phyloP scores from a whole-genome alignment of 1,139 yeast species.

The Saccharomyces hybrid region DNA sequence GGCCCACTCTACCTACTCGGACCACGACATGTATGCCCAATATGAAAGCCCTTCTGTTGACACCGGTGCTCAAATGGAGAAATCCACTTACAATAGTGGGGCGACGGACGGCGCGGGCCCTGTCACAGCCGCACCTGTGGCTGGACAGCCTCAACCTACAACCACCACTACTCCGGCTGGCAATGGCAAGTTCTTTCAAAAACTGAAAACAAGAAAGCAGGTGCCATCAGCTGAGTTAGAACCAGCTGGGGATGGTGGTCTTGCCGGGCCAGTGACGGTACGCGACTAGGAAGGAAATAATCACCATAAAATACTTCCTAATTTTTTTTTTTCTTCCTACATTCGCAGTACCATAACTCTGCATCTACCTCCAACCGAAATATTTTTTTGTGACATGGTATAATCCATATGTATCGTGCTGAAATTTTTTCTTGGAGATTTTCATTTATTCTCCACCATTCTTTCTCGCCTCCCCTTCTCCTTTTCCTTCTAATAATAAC shows the following conservation, averaged over 20 bases:
- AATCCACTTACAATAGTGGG: slow-evolving; percentile 1
- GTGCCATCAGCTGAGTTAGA: background rate
- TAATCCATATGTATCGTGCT: background rate
- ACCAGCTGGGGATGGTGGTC: background rate
- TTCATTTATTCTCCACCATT: background rate
- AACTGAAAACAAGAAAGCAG: background rate
- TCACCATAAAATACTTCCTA: background rate
- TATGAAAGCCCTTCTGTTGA: slow-evolving; percentile 5
- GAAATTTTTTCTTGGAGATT: background rate
- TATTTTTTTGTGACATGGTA: background rate
- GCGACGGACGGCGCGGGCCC: slow-evolving; percentile 2
- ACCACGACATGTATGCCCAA: slow-evolving; percentile 1
- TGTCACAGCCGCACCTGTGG: background rate
- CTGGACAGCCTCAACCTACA: background rate
- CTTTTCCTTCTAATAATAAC: background rate
- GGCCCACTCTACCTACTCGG: background rate
- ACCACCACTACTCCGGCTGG: background rate
- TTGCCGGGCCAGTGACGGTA: background rate
- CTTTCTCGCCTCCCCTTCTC: background rate
- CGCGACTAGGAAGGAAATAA: background rate
- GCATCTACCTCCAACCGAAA: background rate
- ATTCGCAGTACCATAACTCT: background rate
- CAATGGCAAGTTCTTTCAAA: background rate
- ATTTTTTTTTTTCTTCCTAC: background rate
- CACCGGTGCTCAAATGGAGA: slow-evolving; percentile 1